phyloP scores from a whole-genome alignment of 768 basidiomycete genomes.

The Russula lepida region DNA sequence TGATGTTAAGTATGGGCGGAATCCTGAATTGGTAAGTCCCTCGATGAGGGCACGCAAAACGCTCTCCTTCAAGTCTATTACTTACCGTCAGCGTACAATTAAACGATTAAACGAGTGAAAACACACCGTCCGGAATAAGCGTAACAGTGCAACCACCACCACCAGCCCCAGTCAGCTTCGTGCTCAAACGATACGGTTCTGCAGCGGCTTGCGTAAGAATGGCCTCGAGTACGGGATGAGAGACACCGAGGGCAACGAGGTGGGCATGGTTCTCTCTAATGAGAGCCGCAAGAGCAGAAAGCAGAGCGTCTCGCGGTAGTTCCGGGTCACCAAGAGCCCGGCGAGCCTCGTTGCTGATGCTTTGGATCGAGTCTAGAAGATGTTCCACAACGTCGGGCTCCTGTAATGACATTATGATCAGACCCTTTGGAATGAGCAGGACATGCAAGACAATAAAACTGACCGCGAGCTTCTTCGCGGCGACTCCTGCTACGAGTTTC shows the following conservation, averaged over 20 bases:
- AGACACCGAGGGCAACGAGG: slow-evolving; percentile 80
- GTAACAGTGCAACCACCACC: slow-evolving; percentile 98
- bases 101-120: slow-evolving; percentile 12
- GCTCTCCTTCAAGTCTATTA: slow-evolving; percentile 61
- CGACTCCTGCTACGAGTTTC: slow-evolving; percentile 85
- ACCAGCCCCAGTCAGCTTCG: slow-evolving; percentile 96
- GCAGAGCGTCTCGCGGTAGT: slow-evolving; percentile 54
- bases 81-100: not conserved
- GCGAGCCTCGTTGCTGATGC: slow-evolving; percentile 76
- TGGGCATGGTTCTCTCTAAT: slow-evolving; percentile 87
- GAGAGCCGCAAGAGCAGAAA: slow-evolving; percentile 65
- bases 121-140: slow-evolving; percentile 83
- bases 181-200: slow-evolving; percentile 61
- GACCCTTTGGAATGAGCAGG: not conserved
- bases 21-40: slow-evolving; percentile 54
- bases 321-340: slow-evolving; percentile 65
- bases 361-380: slow-evolving; percentile 74
- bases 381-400: slow-evolving; percentile 82
- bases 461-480: slow-evolving; percentile 55
- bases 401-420: slow-evolving; percentile 28
- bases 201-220: slow-evolving; percentile 64
- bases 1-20: slow-evolving; percentile 80
- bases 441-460: slow-evolving; percentile 20
- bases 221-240: slow-evolving; percentile 78
- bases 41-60: slow-evolving; percentile 49